These are phyloP conservation scores for Bromus sterilis DNA, from an alignment of 176 grass and related monocot genomes.

Conservation along the genomic window DNA sequence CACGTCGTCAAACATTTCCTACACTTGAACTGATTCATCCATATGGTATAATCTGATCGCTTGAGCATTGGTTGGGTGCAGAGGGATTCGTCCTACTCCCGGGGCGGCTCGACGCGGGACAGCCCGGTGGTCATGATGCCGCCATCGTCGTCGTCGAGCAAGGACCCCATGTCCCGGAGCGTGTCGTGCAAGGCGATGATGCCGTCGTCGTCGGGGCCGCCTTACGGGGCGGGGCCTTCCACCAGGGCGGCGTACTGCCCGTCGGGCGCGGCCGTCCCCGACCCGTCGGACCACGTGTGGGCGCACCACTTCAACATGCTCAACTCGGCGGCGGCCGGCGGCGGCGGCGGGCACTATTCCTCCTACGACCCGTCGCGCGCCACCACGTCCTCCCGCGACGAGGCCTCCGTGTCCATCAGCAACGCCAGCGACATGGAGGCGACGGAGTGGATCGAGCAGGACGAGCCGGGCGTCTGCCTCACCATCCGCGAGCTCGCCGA, in stretches of 20 bases:
- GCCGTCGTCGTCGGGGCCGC: slow-evolving; percentile 1
- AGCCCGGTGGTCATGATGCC: slow-evolving; percentile 35
- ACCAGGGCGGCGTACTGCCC: slow-evolving; percentile 48
- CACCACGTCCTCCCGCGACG: slow-evolving; percentile 84
- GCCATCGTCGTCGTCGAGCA: slow-evolving; percentile 4
- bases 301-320: slow-evolving; percentile 59
- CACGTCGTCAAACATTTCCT: neutral
- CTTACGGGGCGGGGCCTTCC: slow-evolving; percentile 6
- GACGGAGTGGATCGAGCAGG: slow-evolving; percentile 83
- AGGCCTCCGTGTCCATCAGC: slow-evolving; percentile 87
- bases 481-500: slow-evolving; percentile 94
- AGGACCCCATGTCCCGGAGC: slow-evolving; percentile 34
- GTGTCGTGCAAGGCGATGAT: slow-evolving; percentile 25
- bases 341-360: slow-evolving; percentile 21
- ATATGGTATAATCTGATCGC: neutral
- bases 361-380: slow-evolving; percentile 60
- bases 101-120: slow-evolving; percentile 53
- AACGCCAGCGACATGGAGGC: slow-evolving; percentile 78
- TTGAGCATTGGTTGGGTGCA: slow-evolving; percentile 6
- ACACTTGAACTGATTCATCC: neutral
- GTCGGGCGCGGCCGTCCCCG: slow-evolving; percentile 47
- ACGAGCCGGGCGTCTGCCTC: slow-evolving; percentile 90
- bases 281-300: slow-evolving; percentile 75
- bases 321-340: slow-evolving; percentile 35
- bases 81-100: slow-evolving; percentile 79